Evolutionary conservation across 1,284 basidiomycete species (phyloP), one percentile per base, ranked within the genome.

Genomic region (Taiwanofungus camphoratus): DNA sequence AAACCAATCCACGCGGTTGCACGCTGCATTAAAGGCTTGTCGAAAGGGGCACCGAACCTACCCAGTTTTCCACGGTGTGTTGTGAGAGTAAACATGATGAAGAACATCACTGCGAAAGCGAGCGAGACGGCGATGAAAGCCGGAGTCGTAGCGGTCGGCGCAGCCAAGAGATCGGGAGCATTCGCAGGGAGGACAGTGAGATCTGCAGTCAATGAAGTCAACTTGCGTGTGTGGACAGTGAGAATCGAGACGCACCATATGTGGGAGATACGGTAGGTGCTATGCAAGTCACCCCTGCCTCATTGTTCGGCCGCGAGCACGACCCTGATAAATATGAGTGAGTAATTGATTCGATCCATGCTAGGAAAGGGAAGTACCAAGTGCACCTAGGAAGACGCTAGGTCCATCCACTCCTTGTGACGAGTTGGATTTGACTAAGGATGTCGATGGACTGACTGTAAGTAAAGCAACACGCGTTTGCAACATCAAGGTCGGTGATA

Each of bases 1-100:
- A 87, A 68, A 4, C 87, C 86, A 46, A 87, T 68, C 82, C 85
- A 87, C 12, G 83, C 81, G 11, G 80, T 77, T 15, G 66, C 52
- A 20, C 73, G 73, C 46, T 85, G 82, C 5, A 84, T 54, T 15
- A 68, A 49, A 0, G 83, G 82, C 32, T 70, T 77, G 36, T 80
- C 79, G 45, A 87, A 66, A 5, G 62, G 44, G 9, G 64, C 66
- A 29, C 68, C 66, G 44, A 71, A 49, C 62, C 71, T 79, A 21
- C 80, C 77, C 66, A 87, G 72, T 45, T 77, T 73, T 47, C 77
- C 74, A 26, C 82, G 76, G 59, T 87, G 76, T 3, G 83, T 77
- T 31, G 80, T 79, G 39, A 82, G 52, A 35, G 78, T 76, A 61
- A 82, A 87, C 23, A 74, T 68, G 51, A 87, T 37, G 57, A 86